phyloP scores from a whole-genome alignment of 2,329 filamentous ascomycete genomes.

The Diaporthe sp. region DNA sequence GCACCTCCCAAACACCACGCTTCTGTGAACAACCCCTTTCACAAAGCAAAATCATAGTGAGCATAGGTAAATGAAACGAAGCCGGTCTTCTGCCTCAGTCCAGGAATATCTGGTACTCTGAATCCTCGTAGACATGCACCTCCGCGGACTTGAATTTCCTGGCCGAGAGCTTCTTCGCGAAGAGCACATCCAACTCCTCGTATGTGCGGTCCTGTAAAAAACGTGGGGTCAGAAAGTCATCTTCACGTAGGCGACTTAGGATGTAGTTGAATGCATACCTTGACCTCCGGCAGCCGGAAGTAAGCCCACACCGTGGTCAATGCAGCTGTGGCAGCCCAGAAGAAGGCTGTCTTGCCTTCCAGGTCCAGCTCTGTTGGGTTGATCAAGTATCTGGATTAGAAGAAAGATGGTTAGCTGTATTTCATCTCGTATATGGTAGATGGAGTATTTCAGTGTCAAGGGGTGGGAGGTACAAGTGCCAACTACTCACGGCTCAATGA shows the following conservation, averaged over 20 bases:
- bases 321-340: constrained; percentile 60
- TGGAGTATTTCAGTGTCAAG: accelerated
- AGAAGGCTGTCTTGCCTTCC: constrained; percentile 59
- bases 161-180: constrained; percentile 30
- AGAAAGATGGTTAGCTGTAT: background rate
- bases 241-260: accelerated
- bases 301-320: constrained; percentile 63
- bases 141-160: constrained; percentile 35
- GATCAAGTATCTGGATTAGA: constrained; percentile 48
- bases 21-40: background rate
- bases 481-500: constrained; percentile 49
- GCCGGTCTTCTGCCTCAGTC: background rate
- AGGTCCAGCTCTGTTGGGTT: constrained; percentile 54
- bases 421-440: background rate
- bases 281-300: constrained; percentile 63
- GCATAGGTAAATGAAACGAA: background rate
- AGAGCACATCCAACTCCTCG: constrained; percentile 34
- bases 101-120: constrained; percentile 33
- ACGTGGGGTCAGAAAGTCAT: background rate
- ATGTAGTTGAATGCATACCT: background rate
- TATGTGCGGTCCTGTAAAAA: constrained; percentile 16
- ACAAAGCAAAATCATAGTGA: background rate
- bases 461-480: background rate
- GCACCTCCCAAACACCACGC: background rate
- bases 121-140: constrained; percentile 36